These are phyloP conservation scores for Macadamia integrifolia DNA, from an alignment of 164 flowering plant species.

Conservation along the genomic window DNA sequence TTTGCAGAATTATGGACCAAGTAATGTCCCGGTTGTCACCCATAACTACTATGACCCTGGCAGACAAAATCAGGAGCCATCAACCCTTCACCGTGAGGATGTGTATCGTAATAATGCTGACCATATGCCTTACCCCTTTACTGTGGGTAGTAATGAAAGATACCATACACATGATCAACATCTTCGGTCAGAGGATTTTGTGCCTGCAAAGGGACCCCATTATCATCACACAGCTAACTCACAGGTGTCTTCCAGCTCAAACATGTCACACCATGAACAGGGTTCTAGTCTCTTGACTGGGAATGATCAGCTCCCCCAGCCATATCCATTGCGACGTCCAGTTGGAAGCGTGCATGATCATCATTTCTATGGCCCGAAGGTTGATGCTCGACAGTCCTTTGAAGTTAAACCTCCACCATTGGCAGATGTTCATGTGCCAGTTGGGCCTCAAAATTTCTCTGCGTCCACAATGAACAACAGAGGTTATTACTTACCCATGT, in stretches of 20 bases:
- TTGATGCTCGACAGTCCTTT: slow-evolving; percentile 14
- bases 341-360: slow-evolving; percentile 14
- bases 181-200: slow-evolving; percentile 7
- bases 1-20: background rate
- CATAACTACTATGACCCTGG: slow-evolving; percentile 1
- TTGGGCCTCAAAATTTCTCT: slow-evolving; percentile 13
- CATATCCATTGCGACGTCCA: slow-evolving; percentile 14
- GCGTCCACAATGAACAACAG: slow-evolving; percentile 12
- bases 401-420: slow-evolving; percentile 10
- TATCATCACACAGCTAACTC: slow-evolving; percentile 8
- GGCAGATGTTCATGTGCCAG: slow-evolving; percentile 2
- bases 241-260: slow-evolving; percentile 9
- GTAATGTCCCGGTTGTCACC: slow-evolving; percentile 4
- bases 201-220: slow-evolving; percentile 11
- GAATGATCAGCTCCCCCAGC: slow-evolving; percentile 10
- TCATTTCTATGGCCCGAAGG: slow-evolving; percentile 10
- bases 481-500: slow-evolving; percentile 19
- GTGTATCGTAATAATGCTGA: background rate
- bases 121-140: background rate
- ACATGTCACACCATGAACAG: slow-evolving; percentile 10
- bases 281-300: slow-evolving; percentile 9
- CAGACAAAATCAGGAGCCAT: slow-evolving; percentile 8
- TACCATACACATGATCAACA: slow-evolving; percentile 11
- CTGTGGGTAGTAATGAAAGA: slow-evolving; percentile 11
- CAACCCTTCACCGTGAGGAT: slow-evolving; percentile 6